Evolutionary conservation across 2,329 filamentous ascomycete genomes (phyloP).

Genomic region (Camillea tinctor): DNA sequence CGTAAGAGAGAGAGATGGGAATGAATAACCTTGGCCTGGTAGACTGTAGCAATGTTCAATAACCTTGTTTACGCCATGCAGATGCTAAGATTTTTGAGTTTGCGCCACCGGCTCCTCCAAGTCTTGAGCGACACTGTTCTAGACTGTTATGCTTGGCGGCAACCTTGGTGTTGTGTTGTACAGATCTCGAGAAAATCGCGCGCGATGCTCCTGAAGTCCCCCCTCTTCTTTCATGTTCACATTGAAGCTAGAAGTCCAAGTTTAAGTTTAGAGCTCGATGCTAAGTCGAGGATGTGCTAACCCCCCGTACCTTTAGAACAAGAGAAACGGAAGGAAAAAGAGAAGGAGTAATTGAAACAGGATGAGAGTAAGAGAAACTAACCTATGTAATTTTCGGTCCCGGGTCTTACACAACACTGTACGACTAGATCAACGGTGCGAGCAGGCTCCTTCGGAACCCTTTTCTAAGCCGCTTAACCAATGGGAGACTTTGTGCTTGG

Average conservation of each 20-base stretch:
- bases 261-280: not conserved
- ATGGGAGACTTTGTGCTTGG: not conserved
- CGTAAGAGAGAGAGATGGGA: not conserved
- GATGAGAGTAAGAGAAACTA: no score
- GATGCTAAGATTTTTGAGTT: constrained; percentile 18
- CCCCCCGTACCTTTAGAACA: not conserved
- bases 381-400: not conserved
- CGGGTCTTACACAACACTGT: not conserved
- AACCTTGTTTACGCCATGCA: constrained; percentile 29
- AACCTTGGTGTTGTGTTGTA: constrained; percentile 14
- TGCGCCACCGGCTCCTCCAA: constrained; percentile 15
- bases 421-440: not conserved
- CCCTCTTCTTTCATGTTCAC: not conserved
- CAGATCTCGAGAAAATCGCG: constrained; percentile 13
- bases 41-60: constrained; percentile 11
- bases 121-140: constrained; percentile 18
- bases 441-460: not conserved
- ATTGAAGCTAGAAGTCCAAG: not conserved
- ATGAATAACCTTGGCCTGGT: not conserved
- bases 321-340: not conserved
- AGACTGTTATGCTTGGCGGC: constrained; percentile 20
- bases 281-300: not conserved
- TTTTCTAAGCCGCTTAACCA: not conserved
- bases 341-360: no score
- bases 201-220: constrained; percentile 2